These are phyloP conservation scores for Dianthus caryophyllus DNA, from an alignment of 148 eudicot genomes.

Conservation along the genomic window DNA sequence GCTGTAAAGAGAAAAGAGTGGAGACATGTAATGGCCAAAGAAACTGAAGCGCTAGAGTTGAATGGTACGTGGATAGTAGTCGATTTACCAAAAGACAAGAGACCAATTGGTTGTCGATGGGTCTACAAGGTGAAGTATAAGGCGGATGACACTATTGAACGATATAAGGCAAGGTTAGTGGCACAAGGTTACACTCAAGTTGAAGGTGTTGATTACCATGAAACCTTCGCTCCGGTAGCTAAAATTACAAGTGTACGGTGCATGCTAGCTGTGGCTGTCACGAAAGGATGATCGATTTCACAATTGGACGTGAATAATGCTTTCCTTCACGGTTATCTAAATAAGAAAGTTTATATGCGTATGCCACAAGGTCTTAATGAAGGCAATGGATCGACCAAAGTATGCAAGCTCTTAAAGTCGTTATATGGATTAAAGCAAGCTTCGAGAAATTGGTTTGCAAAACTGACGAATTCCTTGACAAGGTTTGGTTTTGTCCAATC, in stretches of 20 bases:
- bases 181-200: not conserved
- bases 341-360: too few relatives aligned
- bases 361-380: too few relatives aligned
- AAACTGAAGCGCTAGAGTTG: not conserved
- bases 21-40: not conserved
- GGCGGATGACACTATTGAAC: not conserved
- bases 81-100: not conserved
- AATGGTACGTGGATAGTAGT: not conserved
- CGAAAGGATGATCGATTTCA: too few relatives aligned
- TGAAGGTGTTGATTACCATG: too few relatives aligned
- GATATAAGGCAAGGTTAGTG: not conserved
- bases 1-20: not conserved
- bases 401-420: not conserved
- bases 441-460: not conserved
- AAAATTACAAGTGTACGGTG: not conserved
- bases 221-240: not conserved
- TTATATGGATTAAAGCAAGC: constrained; percentile 4
- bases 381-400: not conserved
- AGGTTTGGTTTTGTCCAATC: not conserved
- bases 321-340: not conserved
- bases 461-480: not conserved
- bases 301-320: constrained; percentile 2
- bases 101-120: not conserved
- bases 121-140: not conserved
- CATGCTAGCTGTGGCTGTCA: not conserved